A percentile compares a stretch with the other conserved stretches of the same genome.
phyloP scores from a whole-genome alignment of 139 green algal genomes.

The Volvox reticuliferus region DNA sequence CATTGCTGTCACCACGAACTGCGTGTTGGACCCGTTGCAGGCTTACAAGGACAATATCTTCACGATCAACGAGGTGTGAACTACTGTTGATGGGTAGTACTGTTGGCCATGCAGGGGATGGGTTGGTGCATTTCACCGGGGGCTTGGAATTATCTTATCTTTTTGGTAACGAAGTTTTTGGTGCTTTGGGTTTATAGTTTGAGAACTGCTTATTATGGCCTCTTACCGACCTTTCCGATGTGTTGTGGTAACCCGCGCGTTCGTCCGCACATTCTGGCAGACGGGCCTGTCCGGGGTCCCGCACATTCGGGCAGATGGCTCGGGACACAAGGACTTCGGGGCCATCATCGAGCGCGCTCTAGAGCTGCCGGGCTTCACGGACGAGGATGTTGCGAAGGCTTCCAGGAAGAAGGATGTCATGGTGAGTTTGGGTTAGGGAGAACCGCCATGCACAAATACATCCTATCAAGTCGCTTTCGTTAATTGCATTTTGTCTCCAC shows the following conservation, averaged over 20 bases:
- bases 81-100: too few relatives aligned
- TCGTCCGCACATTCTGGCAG: neutral
- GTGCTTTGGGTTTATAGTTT: too few relatives aligned
- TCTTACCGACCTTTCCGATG: too few relatives aligned
- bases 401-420: constrained; percentile 28
- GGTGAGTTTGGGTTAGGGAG: neutral
- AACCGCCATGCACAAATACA: neutral
- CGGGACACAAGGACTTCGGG: constrained; percentile 61
- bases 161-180: too few relatives aligned
- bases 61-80: constrained; percentile 75
- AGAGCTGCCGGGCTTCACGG: constrained; percentile 64
- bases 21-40: constrained; percentile 74
- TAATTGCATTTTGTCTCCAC: neutral
- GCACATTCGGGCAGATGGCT: constrained; percentile 53
- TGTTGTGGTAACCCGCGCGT: too few relatives aligned
- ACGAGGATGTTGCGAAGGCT: neutral
- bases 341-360: constrained; percentile 64
- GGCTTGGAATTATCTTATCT: too few relatives aligned
- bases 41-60: constrained; percentile 74
- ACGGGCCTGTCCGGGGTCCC: constrained; percentile 61
- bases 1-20: constrained; percentile 86
- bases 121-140: too few relatives aligned
- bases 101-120: too few relatives aligned
- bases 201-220: too few relatives aligned
- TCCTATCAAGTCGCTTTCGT: neutral